Evolutionary conservation across 2,329 filamentous ascomycete genomes (phyloP).

Genomic region (Byssochlamys sp.): DNA sequence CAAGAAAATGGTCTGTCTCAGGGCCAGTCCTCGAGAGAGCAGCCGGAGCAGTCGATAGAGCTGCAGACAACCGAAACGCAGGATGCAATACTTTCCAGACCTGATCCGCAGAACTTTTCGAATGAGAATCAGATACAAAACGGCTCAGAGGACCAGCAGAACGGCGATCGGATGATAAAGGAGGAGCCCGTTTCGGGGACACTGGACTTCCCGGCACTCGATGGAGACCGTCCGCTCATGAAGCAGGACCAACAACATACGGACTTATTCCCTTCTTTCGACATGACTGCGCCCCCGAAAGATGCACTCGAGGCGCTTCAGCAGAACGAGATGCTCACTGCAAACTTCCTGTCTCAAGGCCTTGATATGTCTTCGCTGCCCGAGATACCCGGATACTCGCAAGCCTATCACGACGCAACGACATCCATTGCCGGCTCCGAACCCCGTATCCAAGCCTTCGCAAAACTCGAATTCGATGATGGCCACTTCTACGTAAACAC

Average conservation of each 20-base stretch:
- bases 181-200: slow-evolving; percentile 3
- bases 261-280: slow-evolving; percentile 27
- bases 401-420: slow-evolving; percentile 20
- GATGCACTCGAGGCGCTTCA: slow-evolving; percentile 28
- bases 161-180: neutral
- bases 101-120: neutral
- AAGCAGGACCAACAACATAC: slow-evolving; percentile 21
- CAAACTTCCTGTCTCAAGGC: slow-evolving; percentile 29
- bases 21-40: slow-evolving; percentile 3
- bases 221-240: slow-evolving; percentile 24
- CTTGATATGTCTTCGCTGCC: slow-evolving; percentile 26
- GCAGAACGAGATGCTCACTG: slow-evolving; percentile 31
- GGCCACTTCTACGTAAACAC: slow-evolving; percentile 58
- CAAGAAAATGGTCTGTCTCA: slow-evolving; percentile 4
- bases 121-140: neutral
- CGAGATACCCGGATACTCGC: slow-evolving; percentile 20
- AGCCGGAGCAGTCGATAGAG: neutral
- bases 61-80: neutral
- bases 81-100: neutral
- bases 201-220: slow-evolving; percentile 18
- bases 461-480: slow-evolving; percentile 55
- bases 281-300: slow-evolving; percentile 22
- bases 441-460: slow-evolving; percentile 49
- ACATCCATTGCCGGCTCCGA: slow-evolving; percentile 33
- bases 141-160: neutral